phyloP scores from a whole-genome alignment of 257 asterid genomes.

The Solanum bulbocastanum region DNA sequence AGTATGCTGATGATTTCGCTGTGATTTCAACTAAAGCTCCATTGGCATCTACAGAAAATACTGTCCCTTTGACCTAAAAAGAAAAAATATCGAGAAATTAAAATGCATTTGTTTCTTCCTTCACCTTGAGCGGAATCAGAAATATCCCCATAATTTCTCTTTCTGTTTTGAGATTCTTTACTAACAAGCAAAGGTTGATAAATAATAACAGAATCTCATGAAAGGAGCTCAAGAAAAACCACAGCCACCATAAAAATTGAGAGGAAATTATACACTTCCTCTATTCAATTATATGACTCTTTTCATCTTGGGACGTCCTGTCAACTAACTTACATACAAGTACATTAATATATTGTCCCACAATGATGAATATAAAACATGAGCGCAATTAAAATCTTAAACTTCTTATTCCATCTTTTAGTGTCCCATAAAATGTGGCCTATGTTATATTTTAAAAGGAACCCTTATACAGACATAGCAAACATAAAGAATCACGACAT shows the following conservation, averaged over 20 bases:
- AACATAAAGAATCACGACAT: neutral
- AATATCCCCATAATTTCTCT: neutral
- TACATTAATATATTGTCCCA: neutral
- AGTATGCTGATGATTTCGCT: conserved; percentile 88
- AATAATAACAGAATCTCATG: neutral
- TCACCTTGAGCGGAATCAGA: neutral
- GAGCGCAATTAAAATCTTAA: neutral
- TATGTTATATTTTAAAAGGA: neutral
- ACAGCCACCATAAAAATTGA: neutral
- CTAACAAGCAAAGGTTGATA: neutral
- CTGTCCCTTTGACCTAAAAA: conserved; percentile 76
- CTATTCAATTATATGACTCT: neutral
- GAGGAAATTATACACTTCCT: neutral
- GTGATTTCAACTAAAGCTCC: conserved; percentile 94
- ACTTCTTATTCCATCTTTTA: neutral
- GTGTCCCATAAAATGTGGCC: neutral
- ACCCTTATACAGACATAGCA: neutral
- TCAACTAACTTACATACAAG: neutral
- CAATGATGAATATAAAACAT: neutral
- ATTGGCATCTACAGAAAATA: conserved; percentile 49
- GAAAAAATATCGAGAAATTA: neutral
- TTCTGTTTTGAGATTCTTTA: neutral
- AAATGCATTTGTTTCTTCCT: neutral
- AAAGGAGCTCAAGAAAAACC: neutral
- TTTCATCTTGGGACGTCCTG: neutral